phyloP scores from a whole-genome alignment of 2,329 filamentous ascomycete species.

The Colletotrichum liriopes region DNA sequence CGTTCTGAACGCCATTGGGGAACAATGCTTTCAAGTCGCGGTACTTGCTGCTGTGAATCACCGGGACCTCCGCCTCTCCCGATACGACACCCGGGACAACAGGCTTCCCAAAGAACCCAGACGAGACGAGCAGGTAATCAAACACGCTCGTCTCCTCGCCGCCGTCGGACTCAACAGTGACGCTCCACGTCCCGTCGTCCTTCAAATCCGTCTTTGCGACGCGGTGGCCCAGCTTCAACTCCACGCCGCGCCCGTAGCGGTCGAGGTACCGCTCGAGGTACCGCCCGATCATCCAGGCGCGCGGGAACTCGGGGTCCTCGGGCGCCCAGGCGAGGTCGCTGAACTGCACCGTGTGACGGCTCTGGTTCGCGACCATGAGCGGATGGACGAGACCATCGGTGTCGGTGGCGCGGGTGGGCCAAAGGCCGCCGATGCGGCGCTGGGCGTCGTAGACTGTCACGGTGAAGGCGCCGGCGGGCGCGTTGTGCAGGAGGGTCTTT shows the following conservation, averaged over 20 bases:
- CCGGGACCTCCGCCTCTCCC: slow-evolving; percentile 57
- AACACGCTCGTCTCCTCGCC: slow-evolving; percentile 67
- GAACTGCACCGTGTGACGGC: slow-evolving; percentile 81
- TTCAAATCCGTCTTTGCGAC: slow-evolving; percentile 60
- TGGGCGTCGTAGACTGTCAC: slow-evolving; percentile 81
- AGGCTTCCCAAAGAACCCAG: slow-evolving; percentile 82
- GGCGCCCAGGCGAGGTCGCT: slow-evolving; percentile 81
- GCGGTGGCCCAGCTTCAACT: slow-evolving; percentile 65
- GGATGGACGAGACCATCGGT: slow-evolving; percentile 71
- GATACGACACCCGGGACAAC: slow-evolving; percentile 64
- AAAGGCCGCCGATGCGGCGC: slow-evolving; percentile 81
- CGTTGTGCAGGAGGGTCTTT: slow-evolving; percentile 79
- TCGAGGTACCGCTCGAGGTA: slow-evolving; percentile 79
- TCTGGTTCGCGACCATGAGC: slow-evolving; percentile 82
- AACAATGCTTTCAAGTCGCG: slow-evolving; percentile 68
- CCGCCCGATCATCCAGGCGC: slow-evolving; percentile 81
- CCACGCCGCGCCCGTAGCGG: slow-evolving; percentile 63
- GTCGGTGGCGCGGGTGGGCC: slow-evolving; percentile 72
- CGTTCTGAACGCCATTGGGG: slow-evolving; percentile 48
- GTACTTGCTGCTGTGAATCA: slow-evolving; percentile 80
- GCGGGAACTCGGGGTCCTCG: slow-evolving; percentile 76
- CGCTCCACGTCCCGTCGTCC: slow-evolving; percentile 56
- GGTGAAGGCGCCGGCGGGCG: slow-evolving; percentile 68
- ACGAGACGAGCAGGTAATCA: slow-evolving; percentile 80
- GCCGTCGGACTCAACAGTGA: slow-evolving; percentile 54